These are phyloP conservation scores for Penicillium canariense DNA, from an alignment of 495 filamentous ascomycete genomes.

Conservation along the genomic window DNA sequence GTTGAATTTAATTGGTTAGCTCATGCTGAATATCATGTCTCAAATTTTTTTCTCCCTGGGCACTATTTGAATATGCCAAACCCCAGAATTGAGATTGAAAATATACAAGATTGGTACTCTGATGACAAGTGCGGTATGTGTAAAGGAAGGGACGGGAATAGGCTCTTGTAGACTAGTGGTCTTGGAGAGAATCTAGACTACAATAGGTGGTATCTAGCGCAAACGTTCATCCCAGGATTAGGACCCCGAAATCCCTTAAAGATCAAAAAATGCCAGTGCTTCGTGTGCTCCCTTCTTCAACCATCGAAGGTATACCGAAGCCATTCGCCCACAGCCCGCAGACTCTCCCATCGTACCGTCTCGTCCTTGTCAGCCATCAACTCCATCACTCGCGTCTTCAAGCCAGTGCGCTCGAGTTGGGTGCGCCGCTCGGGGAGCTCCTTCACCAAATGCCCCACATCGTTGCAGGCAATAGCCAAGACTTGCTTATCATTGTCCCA, in stretches of 20 bases:
- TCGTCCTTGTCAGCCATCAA: slow-evolving; percentile 91
- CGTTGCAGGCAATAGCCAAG: slow-evolving; percentile 92
- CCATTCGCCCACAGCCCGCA: slow-evolving; percentile 91
- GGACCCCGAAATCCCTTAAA: slow-evolving; percentile 8
- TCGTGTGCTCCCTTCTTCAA: slow-evolving; percentile 16
- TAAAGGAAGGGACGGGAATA: no score
- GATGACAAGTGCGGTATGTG: no score
- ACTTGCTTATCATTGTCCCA: slow-evolving; percentile 97
- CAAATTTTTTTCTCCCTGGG: no score
- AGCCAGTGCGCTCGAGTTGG: slow-evolving; percentile 82
- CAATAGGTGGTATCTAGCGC: no score
- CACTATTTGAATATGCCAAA: no score
- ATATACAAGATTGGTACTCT: no score
- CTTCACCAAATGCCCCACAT: slow-evolving; percentile 83
- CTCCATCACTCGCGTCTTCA: slow-evolving; percentile 92
- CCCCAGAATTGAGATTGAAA: no score
- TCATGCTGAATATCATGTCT: no score
- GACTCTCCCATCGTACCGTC: slow-evolving; percentile 89
- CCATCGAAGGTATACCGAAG: slow-evolving; percentile 82
- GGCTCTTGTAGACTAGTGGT: no score
- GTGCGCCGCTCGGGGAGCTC: slow-evolving; percentile 82
- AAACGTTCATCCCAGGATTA: slow-evolving; percentile 21
- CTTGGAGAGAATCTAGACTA: no score
- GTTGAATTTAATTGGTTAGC: no score
- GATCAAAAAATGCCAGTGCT: slow-evolving; percentile 10